Evolutionary conservation across 2,329 filamentous ascomycete genomes (phyloP).

Genomic region (Botryotinia globosa): DNA sequence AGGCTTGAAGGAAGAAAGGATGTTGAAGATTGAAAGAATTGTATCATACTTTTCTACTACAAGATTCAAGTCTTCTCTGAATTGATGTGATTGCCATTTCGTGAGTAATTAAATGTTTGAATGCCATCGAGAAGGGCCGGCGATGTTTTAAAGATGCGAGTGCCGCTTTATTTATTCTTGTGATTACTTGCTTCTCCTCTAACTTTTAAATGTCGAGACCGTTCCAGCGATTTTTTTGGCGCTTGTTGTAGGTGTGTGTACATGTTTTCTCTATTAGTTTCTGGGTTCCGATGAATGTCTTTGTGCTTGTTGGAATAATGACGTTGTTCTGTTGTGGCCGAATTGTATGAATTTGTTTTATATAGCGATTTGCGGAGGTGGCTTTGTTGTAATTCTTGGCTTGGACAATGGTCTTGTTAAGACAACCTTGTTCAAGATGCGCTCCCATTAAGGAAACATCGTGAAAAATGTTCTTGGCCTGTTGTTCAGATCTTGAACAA

Average conservation of each 20-base stretch:
- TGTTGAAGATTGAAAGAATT: background rate
- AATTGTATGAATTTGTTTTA: background rate
- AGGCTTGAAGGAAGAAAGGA: too few relatives aligned
- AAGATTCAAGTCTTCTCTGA: background rate
- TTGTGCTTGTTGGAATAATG: background rate
- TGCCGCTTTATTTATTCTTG: background rate
- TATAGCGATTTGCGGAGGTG: background rate
- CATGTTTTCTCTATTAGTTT: background rate
- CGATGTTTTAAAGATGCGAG: background rate
- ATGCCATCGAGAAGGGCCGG: too few relatives aligned
- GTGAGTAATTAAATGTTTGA: background rate
- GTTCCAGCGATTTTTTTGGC: too few relatives aligned
- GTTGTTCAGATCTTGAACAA: background rate
- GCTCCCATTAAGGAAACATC: background rate
- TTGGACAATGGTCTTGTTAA: background rate
- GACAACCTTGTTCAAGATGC: accelerated
- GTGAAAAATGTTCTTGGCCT: background rate
- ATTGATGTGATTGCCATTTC: background rate
- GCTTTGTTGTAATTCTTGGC: background rate
- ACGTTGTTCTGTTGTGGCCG: background rate
- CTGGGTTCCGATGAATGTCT: background rate
- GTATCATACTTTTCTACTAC: conserved; percentile 3
- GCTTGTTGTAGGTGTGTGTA: too few relatives aligned
- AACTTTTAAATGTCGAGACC: background rate
- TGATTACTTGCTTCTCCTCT: background rate